phyloP scores from a whole-genome alignment of 2,329 filamentous ascomycete genomes.

The Fusarium dimerum region DNA sequence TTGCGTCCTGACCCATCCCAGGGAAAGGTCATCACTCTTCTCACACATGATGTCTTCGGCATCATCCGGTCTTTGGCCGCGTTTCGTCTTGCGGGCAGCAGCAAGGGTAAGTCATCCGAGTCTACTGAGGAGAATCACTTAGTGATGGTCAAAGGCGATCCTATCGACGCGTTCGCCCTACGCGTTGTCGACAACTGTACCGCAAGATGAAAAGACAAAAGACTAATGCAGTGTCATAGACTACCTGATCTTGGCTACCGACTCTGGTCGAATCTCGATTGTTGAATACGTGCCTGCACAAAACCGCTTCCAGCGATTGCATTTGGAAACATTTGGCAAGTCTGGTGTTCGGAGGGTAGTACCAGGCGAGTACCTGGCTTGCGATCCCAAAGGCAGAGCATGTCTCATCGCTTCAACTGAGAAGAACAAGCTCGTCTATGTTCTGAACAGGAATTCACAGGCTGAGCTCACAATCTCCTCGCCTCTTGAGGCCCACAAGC shows the following conservation, averaged over 20 bases:
- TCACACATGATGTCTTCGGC: constrained; percentile 93
- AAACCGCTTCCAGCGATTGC: constrained; percentile 85
- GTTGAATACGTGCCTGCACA: constrained; percentile 86
- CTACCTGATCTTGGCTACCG: constrained; percentile 91
- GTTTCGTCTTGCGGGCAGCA: constrained; percentile 90
- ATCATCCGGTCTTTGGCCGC: constrained; percentile 88
- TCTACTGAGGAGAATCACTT: constrained; percentile 57
- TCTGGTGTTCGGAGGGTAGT: constrained; percentile 92
- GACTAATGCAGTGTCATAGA: constrained; percentile 58
- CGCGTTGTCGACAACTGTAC: constrained; percentile 13
- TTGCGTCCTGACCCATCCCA: constrained; percentile 82
- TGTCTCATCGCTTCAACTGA: constrained; percentile 92
- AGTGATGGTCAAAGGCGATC: constrained; percentile 57
- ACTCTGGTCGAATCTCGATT: constrained; percentile 93
- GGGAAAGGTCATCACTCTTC: constrained; percentile 81
- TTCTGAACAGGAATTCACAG: constrained; percentile 92
- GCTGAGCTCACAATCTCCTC: constrained; percentile 96
- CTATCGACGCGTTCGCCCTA: constrained; percentile 25
- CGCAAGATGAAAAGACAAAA: constrained; percentile 9
- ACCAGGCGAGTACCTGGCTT: constrained; percentile 92
- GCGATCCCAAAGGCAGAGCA: constrained; percentile 92
- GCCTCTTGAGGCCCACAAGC: constrained; percentile 92
- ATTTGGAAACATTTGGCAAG: constrained; percentile 97
- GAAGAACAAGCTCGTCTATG: constrained; percentile 99
- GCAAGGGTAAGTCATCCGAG: constrained; percentile 76